These are phyloP conservation scores for Ophiostoma sp. DNA, from an alignment of 2,329 filamentous ascomycete genomes.

Conservation along the genomic window DNA sequence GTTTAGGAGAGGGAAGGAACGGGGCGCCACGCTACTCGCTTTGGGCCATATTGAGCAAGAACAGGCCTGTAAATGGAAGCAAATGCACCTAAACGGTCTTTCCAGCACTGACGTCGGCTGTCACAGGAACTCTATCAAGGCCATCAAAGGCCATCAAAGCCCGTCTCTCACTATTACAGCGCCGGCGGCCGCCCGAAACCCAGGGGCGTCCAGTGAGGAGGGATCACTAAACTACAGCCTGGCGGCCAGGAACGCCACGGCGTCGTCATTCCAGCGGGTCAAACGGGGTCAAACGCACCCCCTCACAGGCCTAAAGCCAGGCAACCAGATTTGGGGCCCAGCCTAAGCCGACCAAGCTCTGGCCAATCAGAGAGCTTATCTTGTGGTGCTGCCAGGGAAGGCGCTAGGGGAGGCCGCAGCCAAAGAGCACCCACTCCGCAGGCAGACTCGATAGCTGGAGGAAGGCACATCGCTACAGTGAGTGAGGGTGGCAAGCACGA, in stretches of 20 bases:
- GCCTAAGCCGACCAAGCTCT: constrained; percentile 19
- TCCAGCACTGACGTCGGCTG: not conserved
- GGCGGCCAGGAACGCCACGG: constrained; percentile 4
- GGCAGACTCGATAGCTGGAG: constrained; percentile 16
- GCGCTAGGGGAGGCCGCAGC: constrained; percentile 14
- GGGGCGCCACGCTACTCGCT: constrained; percentile 1
- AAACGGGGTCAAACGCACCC: not conserved
- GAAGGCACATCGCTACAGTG: not conserved
- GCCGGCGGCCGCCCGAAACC: not conserved
- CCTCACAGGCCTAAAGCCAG: constrained; percentile 15
- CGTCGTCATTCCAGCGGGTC: constrained; percentile 24
- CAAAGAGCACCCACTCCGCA: constrained; percentile 19
- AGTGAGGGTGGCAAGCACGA: constrained; percentile 16
- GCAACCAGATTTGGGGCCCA: constrained; percentile 23
- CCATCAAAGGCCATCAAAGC: not conserved
- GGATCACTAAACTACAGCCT: not conserved
- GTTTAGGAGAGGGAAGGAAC: not conserved
- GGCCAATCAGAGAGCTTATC: constrained; percentile 27
- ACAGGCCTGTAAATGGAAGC: not conserved
- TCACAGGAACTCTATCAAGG: not conserved
- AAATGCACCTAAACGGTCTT: not conserved
- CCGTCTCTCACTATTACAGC: not conserved
- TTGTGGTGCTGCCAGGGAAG: constrained; percentile 6
- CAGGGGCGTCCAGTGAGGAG: not conserved
- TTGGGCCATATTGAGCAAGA: not conserved